phyloP scores from a whole-genome alignment of 176 grass and related monocot species.

The Panicum miliaceum region DNA sequence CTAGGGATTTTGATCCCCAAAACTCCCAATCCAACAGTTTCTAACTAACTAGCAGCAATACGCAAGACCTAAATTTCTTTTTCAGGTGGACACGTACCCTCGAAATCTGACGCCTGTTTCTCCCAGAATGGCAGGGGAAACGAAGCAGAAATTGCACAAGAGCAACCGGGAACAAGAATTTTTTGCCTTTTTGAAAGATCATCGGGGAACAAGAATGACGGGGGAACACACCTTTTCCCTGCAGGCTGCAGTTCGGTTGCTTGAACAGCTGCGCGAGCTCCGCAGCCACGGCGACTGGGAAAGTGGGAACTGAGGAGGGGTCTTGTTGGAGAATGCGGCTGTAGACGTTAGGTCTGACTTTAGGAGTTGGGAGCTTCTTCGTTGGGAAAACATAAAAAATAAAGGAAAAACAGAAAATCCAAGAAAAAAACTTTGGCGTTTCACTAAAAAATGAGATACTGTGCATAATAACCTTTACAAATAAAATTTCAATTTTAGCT shows the following conservation, averaged over 20 bases:
- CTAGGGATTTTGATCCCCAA: neutral
- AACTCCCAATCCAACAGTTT: neutral
- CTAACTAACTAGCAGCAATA: neutral
- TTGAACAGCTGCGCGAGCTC: neutral
- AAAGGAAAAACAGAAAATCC: neutral
- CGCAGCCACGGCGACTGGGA: neutral
- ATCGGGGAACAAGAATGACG: too few species aligned
- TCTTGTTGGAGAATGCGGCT: neutral
- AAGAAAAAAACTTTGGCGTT: neutral
- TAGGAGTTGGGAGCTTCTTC: neutral
- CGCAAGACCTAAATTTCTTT: neutral
- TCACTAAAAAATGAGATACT: neutral
- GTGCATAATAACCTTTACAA: too few species aligned
- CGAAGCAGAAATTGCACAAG: neutral
- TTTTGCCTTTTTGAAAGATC: too few species aligned
- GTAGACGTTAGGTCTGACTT: conserved; percentile 8
- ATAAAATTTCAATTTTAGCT: too few species aligned
- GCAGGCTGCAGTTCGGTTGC: neutral
- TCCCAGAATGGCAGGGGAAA: neutral
- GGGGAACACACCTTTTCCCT: neutral
- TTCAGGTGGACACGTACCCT: neutral
- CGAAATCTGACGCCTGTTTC: neutral
- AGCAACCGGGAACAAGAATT: neutral
- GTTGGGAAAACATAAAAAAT: neutral
- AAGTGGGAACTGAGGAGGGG: neutral